Evolutionary conservation across 2,329 filamentous ascomycete species (phyloP), one percentile per base, ranked within the genome.

Genomic region (Zymoseptoria passerinii): DNA sequence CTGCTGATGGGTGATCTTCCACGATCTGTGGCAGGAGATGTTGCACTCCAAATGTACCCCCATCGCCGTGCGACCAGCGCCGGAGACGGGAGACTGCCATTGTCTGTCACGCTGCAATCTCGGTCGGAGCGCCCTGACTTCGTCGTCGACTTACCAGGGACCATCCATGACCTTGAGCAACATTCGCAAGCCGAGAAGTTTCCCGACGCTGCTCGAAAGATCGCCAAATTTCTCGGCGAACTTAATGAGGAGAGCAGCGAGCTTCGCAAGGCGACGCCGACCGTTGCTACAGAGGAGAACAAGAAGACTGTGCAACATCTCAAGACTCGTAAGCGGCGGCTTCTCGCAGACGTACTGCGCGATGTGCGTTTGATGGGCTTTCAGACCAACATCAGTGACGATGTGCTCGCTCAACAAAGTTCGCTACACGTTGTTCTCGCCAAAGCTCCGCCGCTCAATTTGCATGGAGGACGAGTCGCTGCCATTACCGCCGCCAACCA

Each of bases 331-430:
- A 99, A 99, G 75, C 85, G 90, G 50, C 92, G 91, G 66, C 81
- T 97, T 13, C 94, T 95, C 67, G 89, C 90, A 0, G 92, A 97
- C 66, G 92, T 89, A 0, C 77, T 99, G 63, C 92, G 89, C 68
- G 83, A 86, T 20, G 77, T 96, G 28, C 85, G 90, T 40, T 83
- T 87, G 58, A 97, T 99, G 92, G 94, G 94, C 3, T 83, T 99
- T 66, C 87, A 87, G 66, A 85, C 86, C 55, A 96, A 96, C 69
- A 78, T 95, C 16, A 85, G 88, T 63, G 85, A 84, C 13, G 84
- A 89, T 68, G 79, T 87, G 50, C 78, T 97, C 18, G 81, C 82
- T 48, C 83, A 84, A 55, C 94, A 99, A 72, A 79, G 82, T 28
- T 87, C 89, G 0, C 77, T 89, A 7, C 81, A 88, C 5, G 74